Conservation (phyloP, 148 eudicot species). For the Heliosperma pusillum region DNA sequence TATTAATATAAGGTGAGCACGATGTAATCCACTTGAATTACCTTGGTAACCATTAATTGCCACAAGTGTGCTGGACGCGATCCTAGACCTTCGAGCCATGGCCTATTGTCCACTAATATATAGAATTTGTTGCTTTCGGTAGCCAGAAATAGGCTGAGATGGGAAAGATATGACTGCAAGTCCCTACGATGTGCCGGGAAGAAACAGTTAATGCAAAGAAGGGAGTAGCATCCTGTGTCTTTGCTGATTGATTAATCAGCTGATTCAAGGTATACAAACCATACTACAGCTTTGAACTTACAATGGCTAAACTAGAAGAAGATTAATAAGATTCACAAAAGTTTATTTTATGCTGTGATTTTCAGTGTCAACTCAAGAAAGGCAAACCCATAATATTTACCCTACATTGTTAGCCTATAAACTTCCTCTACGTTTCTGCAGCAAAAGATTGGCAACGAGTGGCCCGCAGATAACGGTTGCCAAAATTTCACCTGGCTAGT, state of each 20-base stretch:
- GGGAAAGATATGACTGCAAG: slow-evolving; percentile 94
- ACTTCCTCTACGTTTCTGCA: neutral
- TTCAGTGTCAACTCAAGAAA: neutral
- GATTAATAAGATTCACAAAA: neutral
- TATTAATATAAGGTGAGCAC: slow-evolving; percentile 9
- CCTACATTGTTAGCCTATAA: neutral
- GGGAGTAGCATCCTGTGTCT: neutral
- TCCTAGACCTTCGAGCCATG: slow-evolving; percentile 83
- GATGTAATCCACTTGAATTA: slow-evolving; percentile 27
- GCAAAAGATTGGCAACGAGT: neutral
- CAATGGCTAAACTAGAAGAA: neutral
- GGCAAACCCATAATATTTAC: neutral
- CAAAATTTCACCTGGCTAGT: neutral
- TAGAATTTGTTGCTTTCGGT: slow-evolving; percentile 68
- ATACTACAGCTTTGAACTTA: neutral
- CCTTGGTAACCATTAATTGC: slow-evolving; percentile 99
- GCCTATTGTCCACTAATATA: slow-evolving; percentile 92
- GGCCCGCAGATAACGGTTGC: neutral
- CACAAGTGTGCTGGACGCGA: slow-evolving; percentile 85
- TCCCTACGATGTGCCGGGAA: slow-evolving; percentile 49
- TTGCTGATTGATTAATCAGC: neutral
- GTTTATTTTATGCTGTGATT: neutral
- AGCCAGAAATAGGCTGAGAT: slow-evolving; percentile 77
- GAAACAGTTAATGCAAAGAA: slow-evolving; percentile 3
- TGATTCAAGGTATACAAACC: neutral